Conservation (phyloP, 345 rosid genomes). For the Populus deltoides region DNA sequence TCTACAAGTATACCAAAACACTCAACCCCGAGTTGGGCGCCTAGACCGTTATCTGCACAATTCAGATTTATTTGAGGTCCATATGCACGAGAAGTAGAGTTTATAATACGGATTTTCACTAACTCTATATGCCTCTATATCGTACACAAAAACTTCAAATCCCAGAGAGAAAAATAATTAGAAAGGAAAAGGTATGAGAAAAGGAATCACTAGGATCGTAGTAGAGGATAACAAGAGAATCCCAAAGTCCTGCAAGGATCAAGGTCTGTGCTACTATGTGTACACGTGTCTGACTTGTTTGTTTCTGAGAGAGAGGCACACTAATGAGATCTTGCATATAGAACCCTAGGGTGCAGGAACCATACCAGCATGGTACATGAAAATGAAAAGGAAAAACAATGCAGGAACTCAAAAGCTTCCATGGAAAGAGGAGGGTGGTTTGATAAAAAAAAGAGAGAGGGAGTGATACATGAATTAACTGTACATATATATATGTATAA, state of each 20-base stretch:
- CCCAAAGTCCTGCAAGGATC: neutral
- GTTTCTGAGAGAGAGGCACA: neutral
- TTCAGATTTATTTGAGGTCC: neutral
- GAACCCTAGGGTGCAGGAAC: neutral
- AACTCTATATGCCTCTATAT: no score
- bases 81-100: neutral
- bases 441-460: neutral
- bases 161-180: neutral
- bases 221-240: neutral
- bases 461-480: neutral
- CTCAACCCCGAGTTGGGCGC: neutral
- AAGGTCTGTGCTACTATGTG: neutral
- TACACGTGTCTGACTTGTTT: neutral
- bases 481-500: neutral
- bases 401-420: neutral
- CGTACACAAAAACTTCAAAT: neutral
- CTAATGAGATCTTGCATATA: neutral
- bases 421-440: neutral
- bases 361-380: neutral
- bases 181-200: neutral
- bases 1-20: neutral
- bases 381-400: neutral
- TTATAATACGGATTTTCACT: neutral
- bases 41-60: neutral
- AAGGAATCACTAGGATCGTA: neutral